Base-by-base conservation (phyloP, 2,329 filamentous ascomycete species). In the Ilyonectria sp. region DNA sequence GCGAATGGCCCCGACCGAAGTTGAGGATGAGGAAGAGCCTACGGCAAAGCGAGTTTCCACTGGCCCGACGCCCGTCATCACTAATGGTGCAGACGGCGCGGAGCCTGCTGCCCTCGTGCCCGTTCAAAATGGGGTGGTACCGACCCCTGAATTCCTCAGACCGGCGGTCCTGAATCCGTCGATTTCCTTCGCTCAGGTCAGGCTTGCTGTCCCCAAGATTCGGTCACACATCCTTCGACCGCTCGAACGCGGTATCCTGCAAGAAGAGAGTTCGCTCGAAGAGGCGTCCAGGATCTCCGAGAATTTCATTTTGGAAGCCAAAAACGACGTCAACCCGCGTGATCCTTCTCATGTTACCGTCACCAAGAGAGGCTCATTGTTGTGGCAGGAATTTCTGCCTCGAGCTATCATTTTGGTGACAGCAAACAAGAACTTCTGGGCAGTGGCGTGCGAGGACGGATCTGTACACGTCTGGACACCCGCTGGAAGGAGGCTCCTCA, bases 321-420 rank as follows among this genome's bases (percentile, higher is more conserved):
- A 91, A 68, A 99, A 99, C 77, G 93, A 95, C 2, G 84, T 87
- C 77, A 92, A 84, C 84, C 91, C 84, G 49, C 89, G 92, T 68
- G 95, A 98, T 66, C 96, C 96, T 1, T 93, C 94, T 5, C 91
- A 94, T 37, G 90, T 99, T 47, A 93, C 90, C 6, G 91, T 96
- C 44, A 93, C 91, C 2, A 95, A 94, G 77, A 90, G 94, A 61
- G 94, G 94, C 5, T 90, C 91, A 63, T 85, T 92, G 1, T 81
- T 98, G 4, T 99, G 97, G 96, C 94, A 98, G 76, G 97, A 99
- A 77, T 99, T 94, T 75, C 83, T 99, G 15, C 95, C 95, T 0
- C 89, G 92, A 65, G 90, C 94, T 6, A 93, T 97, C 26, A 88
- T 99, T n/a, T 87, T 98, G 1, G 91, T 97, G 1, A 96, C 95